These are phyloP conservation scores for Zygotorulaspora mrakii DNA, from an alignment of 1,139 yeast species.

Conservation along the genomic window DNA sequence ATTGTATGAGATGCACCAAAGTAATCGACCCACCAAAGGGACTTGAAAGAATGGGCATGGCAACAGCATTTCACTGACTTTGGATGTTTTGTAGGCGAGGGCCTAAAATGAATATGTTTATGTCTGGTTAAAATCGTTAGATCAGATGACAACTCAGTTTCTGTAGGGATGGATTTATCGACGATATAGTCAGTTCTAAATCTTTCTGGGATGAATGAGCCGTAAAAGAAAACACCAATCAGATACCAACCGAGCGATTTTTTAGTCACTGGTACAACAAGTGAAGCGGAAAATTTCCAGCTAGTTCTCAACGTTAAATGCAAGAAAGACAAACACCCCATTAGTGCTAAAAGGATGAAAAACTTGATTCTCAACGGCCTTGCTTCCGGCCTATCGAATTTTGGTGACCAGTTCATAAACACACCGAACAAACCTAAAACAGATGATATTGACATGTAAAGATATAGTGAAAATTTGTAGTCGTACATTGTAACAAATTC, in stretches of 20 bases:
- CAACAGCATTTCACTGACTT: conserved; percentile 6
- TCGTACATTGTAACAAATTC: conserved; percentile 74
- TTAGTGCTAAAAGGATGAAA: conserved; percentile 71
- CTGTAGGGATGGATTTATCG: conserved; percentile 37
- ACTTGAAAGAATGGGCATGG: conserved; percentile 47
- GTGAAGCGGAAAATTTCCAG: conserved; percentile 43
- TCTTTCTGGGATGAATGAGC: conserved; percentile 84
- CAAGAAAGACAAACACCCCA: conserved; percentile 66
- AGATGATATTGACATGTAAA: conserved; percentile 59
- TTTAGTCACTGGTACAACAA: conserved; percentile 30
- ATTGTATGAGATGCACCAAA: conserved; percentile 75
- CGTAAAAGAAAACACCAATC: conserved; percentile 83
- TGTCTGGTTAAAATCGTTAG: conserved; percentile 34
- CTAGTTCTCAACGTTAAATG: conserved; percentile 60
- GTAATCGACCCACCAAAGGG: conserved; percentile 85
- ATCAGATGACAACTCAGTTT: conserved; percentile 31
- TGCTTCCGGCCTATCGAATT: conserved; percentile 82
- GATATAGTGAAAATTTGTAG: conserved; percentile 29
- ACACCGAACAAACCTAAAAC: conserved; percentile 71
- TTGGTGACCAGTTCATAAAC: conserved; percentile 82
- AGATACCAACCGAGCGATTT: conserved; percentile 61
- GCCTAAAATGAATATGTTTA: conserved; percentile 50
- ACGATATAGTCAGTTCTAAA: conserved; percentile 60
- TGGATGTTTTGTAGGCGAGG: conserved; percentile 40
- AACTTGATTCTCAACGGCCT: conserved; percentile 78